phyloP scores from a whole-genome alignment of 164 flowering plant species.

The Berberis thunbergii region DNA sequence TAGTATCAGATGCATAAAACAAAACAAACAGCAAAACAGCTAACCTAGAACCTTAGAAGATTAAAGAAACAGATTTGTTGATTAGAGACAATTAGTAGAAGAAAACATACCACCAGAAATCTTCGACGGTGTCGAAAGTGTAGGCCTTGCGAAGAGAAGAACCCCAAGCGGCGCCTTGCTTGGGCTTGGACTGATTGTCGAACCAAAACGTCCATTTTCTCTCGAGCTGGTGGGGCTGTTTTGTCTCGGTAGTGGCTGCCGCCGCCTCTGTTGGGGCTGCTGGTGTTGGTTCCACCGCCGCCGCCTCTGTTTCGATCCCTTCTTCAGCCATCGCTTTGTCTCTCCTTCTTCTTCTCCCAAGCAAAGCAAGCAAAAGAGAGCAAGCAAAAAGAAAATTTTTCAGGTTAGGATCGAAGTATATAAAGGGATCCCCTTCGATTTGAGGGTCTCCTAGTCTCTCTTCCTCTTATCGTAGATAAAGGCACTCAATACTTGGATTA shows the following conservation, averaged over 20 bases:
- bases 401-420: too few relatives aligned
- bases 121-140: conserved; percentile 79
- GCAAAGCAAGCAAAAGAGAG: too few relatives aligned
- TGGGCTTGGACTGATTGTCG: conserved; percentile 75
- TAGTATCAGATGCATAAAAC: background rate
- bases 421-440: too few relatives aligned
- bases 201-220: conserved; percentile 85
- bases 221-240: conserved; percentile 47
- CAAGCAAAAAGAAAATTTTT: too few relatives aligned
- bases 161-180: conserved; percentile 92
- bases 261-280: conserved; percentile 10
- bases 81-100: background rate
- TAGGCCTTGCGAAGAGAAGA: conserved; percentile 57
- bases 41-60: background rate
- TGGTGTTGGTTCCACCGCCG: background rate
- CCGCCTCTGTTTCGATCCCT: conserved; percentile 7
- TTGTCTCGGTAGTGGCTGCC: background rate
- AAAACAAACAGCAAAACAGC: background rate
- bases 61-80: background rate
- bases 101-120: conserved; percentile 58
- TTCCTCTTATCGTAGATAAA: too few relatives aligned
- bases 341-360: background rate
- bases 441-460: too few relatives aligned
- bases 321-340: background rate
- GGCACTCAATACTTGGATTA: too few relatives aligned